Conservation (phyloP, 148 eudicot genomes). For the Fallopia convolvulus region DNA sequence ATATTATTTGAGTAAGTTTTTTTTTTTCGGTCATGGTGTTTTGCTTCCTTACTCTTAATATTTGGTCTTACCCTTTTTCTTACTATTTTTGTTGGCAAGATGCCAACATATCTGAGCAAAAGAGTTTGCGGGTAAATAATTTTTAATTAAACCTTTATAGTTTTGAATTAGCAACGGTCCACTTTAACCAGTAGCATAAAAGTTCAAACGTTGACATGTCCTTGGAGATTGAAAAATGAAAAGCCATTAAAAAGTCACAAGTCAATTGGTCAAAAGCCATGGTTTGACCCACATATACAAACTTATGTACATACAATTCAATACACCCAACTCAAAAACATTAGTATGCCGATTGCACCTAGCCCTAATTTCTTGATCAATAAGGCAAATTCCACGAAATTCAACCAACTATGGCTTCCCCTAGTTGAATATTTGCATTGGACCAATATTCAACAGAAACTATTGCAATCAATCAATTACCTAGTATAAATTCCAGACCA, state of each 20-base stretch:
- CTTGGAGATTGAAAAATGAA: not conserved
- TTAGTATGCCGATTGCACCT: not conserved
- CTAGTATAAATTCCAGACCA: not conserved
- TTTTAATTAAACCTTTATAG: no score
- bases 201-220: not conserved
- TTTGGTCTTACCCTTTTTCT: no score
- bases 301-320: not conserved
- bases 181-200: not conserved
- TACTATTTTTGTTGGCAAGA: no score
- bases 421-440: not conserved
- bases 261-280: not conserved
- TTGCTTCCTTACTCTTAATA: no score
- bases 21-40: no score
- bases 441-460: not conserved
- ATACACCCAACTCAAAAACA: not conserved
- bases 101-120: no score
- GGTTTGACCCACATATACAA: not conserved
- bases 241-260: not conserved
- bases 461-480: not conserved
- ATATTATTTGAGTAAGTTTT: no score
- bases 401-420: not conserved
- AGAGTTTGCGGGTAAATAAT: no score
- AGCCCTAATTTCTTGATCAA: not conserved
- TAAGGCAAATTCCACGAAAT: not conserved
- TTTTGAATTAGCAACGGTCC: not conserved